phyloP scores from a whole-genome alignment of 345 rosid genomes.

The Camelina laxa region DNA sequence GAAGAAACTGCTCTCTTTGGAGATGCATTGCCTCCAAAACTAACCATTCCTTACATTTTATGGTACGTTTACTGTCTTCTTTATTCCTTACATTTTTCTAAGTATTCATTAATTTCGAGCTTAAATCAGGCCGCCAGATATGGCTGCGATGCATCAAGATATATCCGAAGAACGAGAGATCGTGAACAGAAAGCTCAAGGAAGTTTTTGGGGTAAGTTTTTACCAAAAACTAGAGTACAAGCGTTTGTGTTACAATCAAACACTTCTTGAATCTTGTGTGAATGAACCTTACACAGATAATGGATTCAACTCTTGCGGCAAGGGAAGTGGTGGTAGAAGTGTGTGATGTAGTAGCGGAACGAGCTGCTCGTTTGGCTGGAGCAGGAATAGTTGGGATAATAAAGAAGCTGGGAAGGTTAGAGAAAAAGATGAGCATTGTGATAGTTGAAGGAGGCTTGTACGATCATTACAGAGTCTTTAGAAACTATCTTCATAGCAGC shows the following conservation, averaged over 20 bases:
- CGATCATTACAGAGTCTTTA: constrained; percentile 61
- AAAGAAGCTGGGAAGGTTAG: constrained; percentile 66
- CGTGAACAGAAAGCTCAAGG: constrained; percentile 54
- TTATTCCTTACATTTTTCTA: not conserved
- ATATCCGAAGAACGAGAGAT: constrained; percentile 55
- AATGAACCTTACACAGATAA: constrained; percentile 51
- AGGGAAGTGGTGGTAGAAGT: constrained; percentile 67
- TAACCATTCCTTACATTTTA: constrained; percentile 54
- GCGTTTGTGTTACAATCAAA: not conserved
- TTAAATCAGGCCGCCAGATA: constrained; percentile 54
- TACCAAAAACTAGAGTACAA: too few species aligned
- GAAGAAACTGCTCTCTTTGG: constrained; percentile 66
- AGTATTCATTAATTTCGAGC: not conserved
- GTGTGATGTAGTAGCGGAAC: constrained; percentile 65
- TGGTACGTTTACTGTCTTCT: constrained; percentile 42
- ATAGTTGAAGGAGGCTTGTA: constrained; percentile 71
- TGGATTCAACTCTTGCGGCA: constrained; percentile 47
- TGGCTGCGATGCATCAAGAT: constrained; percentile 83
- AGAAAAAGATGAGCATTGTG: constrained; percentile 56
- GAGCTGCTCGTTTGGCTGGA: constrained; percentile 69
- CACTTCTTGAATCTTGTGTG: not conserved
- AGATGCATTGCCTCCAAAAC: constrained; percentile 52
- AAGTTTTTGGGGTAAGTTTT: constrained; percentile 53
- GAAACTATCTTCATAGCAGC: constrained; percentile 67
- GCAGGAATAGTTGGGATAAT: constrained; percentile 70